Evolutionary conservation across 805 yeast genomes (phyloP), one percentile per base, ranked within the genome.

Genomic region (Lipomyces yamanashiensis): DNA sequence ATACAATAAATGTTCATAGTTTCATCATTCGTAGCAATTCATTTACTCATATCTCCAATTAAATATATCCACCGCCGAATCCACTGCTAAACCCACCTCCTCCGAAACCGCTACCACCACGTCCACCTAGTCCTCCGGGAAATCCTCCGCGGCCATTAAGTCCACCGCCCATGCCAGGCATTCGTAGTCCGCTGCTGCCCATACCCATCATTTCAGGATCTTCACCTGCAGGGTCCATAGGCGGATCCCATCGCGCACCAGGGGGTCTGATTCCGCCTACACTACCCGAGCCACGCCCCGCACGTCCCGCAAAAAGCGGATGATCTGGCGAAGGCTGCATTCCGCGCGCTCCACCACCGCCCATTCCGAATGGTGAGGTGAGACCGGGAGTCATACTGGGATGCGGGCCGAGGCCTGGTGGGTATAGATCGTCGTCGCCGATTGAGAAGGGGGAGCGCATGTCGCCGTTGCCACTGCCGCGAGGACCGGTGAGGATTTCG

Each of bases 191-290:
- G 10, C 58, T 54, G 28, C 49, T 54, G 28, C 49, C 33, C n/a
- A 54, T 48, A 5, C 51, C 48, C 52, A 47, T 47, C 15, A 50
- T 59, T 17, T 51, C 53, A 7, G 52, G 54, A 28, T 41, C 41
- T 17, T 62, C 64, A 12, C 65, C 68, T 28, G 64, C 52, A 21
- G 69, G 69, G 47, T 66, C 69, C 48, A 66, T 64, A 23, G 79
- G 74, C 13, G 80, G 78, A 58, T 79, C 82, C 72, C 75, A 78
- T 17, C 82, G 68, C 12, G 78, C 73, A 6, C 79, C 79, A 1
- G 76, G 76, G 3, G 79, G 78, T 34, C 69, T 61, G 37, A 70
- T 36, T 13, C 70, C 71, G 10, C 69, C 70, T 13, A 70, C 59
- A 56, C 63, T 65, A 23, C 40, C 33, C 28, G 62, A 45, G 28